phyloP scores from a whole-genome alignment of 768 basidiomycete genomes.

The Tricholomella constricta region DNA sequence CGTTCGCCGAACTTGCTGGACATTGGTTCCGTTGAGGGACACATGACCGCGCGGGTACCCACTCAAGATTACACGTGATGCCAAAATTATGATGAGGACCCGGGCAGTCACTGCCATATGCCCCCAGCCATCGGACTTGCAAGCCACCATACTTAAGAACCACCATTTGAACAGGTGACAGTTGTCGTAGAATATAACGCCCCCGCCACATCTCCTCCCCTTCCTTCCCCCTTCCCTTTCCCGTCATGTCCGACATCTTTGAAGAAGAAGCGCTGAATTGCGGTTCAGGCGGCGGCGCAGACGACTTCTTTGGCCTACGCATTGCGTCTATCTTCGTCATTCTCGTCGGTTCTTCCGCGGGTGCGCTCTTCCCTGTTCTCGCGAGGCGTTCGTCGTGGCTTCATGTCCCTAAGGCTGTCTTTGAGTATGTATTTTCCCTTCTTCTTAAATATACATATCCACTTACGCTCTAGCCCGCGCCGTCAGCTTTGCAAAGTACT shows the following conservation, averaged over 20 bases:
- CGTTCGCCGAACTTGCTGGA: too few relatives aligned
- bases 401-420: conserved; percentile 58
- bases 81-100: conserved; percentile 28
- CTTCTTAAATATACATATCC: background rate
- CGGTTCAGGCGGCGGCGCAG: conserved; percentile 52
- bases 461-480: conserved; percentile 22
- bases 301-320: conserved; percentile 53
- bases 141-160: conserved; percentile 3
- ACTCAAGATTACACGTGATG: conserved; percentile 9
- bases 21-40: background rate
- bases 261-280: conserved; percentile 41
- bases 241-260: conserved; percentile 14
- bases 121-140: background rate
- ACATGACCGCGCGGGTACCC: conserved; percentile 33
- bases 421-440: conserved; percentile 55
- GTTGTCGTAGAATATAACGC: background rate
- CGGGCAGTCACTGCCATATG: conserved; percentile 25
- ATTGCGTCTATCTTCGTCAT: conserved; percentile 79
- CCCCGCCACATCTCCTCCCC: background rate
- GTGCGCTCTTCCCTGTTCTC: conserved; percentile 74
- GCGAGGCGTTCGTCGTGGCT: conserved; percentile 53
- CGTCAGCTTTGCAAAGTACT: conserved; percentile 76
- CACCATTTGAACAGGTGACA: background rate
- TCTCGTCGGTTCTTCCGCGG: conserved; percentile 55
- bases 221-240: conserved; percentile 4